Evolutionary conservation across 495 filamentous ascomycete genomes (phyloP).

Genomic region (Xanthoparmelia taractica): DNA sequence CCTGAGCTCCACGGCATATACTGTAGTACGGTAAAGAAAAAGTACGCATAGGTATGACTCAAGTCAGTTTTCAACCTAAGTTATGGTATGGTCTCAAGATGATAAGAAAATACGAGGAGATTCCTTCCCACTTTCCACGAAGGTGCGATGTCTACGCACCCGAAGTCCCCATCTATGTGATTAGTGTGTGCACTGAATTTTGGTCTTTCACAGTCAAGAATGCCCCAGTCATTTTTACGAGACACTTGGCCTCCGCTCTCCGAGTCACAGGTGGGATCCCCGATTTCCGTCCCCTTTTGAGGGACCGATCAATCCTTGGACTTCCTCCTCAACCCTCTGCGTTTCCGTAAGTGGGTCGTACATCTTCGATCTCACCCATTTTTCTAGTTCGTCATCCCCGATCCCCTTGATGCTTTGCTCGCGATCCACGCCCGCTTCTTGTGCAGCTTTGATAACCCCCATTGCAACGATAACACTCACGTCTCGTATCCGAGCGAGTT

Average conservation of each 20-base stretch:
- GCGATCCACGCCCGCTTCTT: conserved; percentile 74
- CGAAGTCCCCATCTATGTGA: not conserved
- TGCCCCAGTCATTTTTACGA: not conserved
- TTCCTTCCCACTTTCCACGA: not conserved
- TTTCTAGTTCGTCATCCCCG: conserved; percentile 66
- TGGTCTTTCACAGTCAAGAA: not conserved
- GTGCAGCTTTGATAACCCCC: conserved; percentile 87
- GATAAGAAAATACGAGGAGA: not conserved
- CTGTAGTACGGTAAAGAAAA: no score
- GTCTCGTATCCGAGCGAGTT: conserved; percentile 81
- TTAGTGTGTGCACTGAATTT: not conserved
- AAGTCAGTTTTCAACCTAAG: no score
- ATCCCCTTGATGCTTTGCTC: conserved; percentile 62
- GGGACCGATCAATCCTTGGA: conserved; percentile 26
- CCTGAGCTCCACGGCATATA: not conserved
- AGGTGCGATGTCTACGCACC: not conserved
- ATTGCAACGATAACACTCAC: conserved; percentile 82
- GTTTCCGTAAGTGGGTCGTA: conserved; percentile 70
- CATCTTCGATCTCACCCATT: conserved; percentile 71
- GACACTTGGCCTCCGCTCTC: not conserved
- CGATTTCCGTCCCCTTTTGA: not conserved
- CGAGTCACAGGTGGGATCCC: conserved; percentile 14
- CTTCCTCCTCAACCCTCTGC: conserved; percentile 48
- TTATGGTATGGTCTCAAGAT: not conserved
- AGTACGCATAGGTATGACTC: no score